Conservation (phyloP, 2,329 filamentous ascomycete species). For the Microsporum canis region DNA sequence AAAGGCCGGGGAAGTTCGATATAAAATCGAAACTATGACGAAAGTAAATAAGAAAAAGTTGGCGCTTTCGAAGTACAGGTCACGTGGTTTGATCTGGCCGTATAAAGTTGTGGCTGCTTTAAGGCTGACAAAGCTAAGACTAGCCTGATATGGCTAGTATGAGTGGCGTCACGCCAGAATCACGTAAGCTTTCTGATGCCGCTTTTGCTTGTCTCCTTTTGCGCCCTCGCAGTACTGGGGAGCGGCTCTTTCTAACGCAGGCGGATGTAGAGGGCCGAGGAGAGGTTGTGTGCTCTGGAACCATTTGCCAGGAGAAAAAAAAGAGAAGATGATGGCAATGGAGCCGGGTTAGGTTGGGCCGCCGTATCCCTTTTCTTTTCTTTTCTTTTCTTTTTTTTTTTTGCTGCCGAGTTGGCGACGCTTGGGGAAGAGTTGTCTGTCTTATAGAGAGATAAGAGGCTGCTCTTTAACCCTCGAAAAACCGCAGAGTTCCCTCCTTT, state of each 20-base stretch:
- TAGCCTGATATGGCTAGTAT: conserved; percentile 4
- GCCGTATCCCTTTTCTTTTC: neutral
- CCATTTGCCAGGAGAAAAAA: neutral
- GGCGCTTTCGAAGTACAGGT: neutral
- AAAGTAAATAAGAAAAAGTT: neutral
- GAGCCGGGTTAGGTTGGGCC: neutral
- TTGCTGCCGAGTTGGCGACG: neutral
- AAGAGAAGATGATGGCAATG: neutral
- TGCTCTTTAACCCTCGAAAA: neutral
- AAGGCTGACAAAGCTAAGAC: neutral
- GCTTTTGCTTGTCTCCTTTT: conserved; percentile 1
- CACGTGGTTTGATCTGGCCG: neutral
- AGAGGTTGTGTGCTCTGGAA: conserved; percentile 8
- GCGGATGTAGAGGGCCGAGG: conserved; percentile 8
- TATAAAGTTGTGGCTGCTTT: neutral
- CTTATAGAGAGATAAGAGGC: neutral
- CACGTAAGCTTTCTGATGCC: conserved; percentile 4
- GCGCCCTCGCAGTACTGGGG: neutral
- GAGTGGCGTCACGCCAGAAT: neutral
- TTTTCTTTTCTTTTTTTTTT: neutral
- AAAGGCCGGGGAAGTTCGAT: neutral
- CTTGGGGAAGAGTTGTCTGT: neutral
- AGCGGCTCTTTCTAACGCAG: neutral
- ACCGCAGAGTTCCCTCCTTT: neutral
- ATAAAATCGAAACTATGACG: neutral